A percentile compares a stretch with the other conserved stretches of the same genome.
Evolutionary conservation across 768 basidiomycete species (phyloP).

Genomic region (Boletellus emodensis): DNA sequence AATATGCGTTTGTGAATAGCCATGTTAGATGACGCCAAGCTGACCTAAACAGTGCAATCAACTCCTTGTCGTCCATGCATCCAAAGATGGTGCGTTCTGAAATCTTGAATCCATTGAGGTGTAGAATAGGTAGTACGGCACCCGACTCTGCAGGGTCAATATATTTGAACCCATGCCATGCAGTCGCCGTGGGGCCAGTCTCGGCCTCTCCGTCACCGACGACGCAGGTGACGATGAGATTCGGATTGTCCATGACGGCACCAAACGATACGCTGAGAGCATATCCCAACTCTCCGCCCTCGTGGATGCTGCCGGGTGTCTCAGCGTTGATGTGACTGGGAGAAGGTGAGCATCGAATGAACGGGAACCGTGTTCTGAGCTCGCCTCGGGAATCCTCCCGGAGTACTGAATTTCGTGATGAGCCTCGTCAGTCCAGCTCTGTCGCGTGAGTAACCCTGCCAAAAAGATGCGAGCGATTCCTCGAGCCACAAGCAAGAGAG

Average conservation of each 20-base stretch:
- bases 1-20: neutral
- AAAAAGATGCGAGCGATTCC: slow-evolving; percentile 58
- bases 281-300: slow-evolving; percentile 89
- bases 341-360: neutral
- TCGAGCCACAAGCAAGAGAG: slow-evolving; percentile 88
- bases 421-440: slow-evolving; percentile 59
- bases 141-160: slow-evolving; percentile 88
- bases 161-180: slow-evolving; percentile 88
- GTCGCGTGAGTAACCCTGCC: slow-evolving; percentile 56
- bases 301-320: slow-evolving; percentile 88
- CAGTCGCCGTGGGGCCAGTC: slow-evolving; percentile 72
- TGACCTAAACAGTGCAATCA: slow-evolving; percentile 69
- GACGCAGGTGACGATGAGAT: slow-evolving; percentile 75
- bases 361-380: slow-evolving; percentile 4
- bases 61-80: slow-evolving; percentile 86
- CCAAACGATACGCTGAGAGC: slow-evolving; percentile 84
- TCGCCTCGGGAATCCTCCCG: slow-evolving; percentile 80
- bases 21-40: neutral
- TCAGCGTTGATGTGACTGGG: slow-evolving; percentile 71
- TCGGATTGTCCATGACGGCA: slow-evolving; percentile 86
- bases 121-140: slow-evolving; percentile 87
- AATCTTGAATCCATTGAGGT: slow-evolving; percentile 88
- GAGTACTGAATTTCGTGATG: slow-evolving; percentile 71
- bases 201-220: slow-evolving; percentile 90
- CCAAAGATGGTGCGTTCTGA: slow-evolving; percentile 88